These are phyloP conservation scores for Flaveria sonorensis DNA, from an alignment of 129 eudicot genomes.

Conservation along the genomic window DNA sequence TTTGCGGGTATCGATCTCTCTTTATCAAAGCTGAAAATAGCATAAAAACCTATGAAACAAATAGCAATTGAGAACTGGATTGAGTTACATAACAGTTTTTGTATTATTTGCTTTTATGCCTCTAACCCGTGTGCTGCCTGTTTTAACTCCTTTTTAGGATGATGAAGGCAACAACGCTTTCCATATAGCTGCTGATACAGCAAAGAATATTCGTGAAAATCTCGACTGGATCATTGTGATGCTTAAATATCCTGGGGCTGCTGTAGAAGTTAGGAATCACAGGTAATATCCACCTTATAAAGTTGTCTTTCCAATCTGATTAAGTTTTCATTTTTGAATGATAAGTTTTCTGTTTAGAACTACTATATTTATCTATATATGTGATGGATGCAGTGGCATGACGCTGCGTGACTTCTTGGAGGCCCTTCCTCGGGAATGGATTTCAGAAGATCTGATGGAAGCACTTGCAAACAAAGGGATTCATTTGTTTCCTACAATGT, in stretches of 20 bases:
- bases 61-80: conserved; percentile 5
- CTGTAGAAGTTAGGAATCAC: conserved; percentile 86
- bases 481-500: conserved; percentile 90
- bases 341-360: background rate
- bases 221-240: conserved; percentile 82
- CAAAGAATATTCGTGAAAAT: conserved; percentile 96
- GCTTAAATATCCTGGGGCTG: conserved; percentile 92
- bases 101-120: background rate
- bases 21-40: background rate
- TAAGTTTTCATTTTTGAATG: background rate
- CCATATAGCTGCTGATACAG: conserved; percentile 96
- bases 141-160: conserved; percentile 53
- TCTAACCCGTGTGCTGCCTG: conserved; percentile 3
- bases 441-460: conserved; percentile 95
- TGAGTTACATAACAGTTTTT: background rate
- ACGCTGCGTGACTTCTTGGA: conserved; percentile 91
- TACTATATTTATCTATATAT: conserved; percentile 21
- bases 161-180: conserved; percentile 99
- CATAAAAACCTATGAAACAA: background rate
- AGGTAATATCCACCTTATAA: conserved; percentile 49
- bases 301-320: conserved; percentile 8
- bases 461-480: conserved; percentile 78
- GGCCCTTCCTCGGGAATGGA: conserved; percentile 98
- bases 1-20: conserved; percentile 58
- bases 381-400: conserved; percentile 74